Base-by-base conservation (phyloP, 2,329 filamentous ascomycete genomes). In the Claviceps paspali region DNA sequence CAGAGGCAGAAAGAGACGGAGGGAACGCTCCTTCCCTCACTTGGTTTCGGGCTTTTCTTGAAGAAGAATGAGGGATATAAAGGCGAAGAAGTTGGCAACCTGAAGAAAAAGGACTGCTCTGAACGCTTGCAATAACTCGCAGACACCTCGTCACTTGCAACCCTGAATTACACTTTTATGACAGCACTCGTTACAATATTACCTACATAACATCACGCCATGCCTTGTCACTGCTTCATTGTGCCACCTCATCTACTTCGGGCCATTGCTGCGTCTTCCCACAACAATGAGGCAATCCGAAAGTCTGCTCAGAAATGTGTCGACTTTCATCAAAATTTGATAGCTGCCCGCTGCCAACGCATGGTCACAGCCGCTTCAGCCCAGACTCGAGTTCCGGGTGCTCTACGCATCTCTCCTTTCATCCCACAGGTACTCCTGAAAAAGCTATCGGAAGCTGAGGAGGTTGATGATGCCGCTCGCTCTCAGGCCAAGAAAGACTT, bases 201-300 rank as follows among this genome's bases (percentile, higher is more conserved):
- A 8, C 14, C 32, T 24, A 11, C 11, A 32, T n/a, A 14, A 23
- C 19, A 35, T 18, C 14, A 18, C 33, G 38, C 14, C 34, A 49
- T 49, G 47, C 15, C 46, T 27, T 39, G 40, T 28, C 49, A 47
- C 39, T 65, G 61, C 49, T 60, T 52, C 41, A 58, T 65, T 39
- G 57, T 68, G 4, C 64, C 64, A 15, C 64, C 65, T 15, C 61
- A 68, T 39, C 54, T 68, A 9, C 55, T 68, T 17, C 52, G 48
- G 23, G 56, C 54, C 38, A 64, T 68, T 36, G 59, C 60, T 24
- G 52, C 62, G 33, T 59, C 57, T 27, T 43, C 53, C 3, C 41
- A 44, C 40, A 64, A 64, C 27, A 49, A 57, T 2, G 52, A 60
- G 2, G 41, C 47, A 4, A 46, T 59, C 26, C 57, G 62, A 18